Evolutionary conservation across 352 stramenopile species (phyloP), one percentile per base, ranked within the genome.

Genomic region (Pythium rishiriense): DNA sequence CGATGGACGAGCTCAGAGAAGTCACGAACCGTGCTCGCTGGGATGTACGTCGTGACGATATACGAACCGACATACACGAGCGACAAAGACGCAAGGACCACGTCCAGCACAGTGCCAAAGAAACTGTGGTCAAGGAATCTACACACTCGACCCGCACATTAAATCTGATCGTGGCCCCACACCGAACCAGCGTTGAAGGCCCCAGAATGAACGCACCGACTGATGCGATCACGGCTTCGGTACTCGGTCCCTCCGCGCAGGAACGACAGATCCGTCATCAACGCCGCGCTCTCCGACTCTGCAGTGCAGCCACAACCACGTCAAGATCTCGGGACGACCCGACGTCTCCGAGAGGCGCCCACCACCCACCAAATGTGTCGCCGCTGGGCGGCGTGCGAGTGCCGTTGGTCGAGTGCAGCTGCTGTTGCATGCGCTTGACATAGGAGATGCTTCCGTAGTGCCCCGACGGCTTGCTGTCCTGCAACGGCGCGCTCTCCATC

Each of bases 61-160:
- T 95, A 95, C 47, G 78, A 73, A 15, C 47, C 81, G 26, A 82
- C 78, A 58, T 78, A 95, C 17, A 85, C 64, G 28, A 92, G 14
- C 21, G 86, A 84, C 12, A 84, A 49, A 10, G 84, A 43, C 12
- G 78, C 77, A 53, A 93, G 75, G 33, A 88, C 62, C 5, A 78
- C 60, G 54, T 95, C 86, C n/a, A 93, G 63, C 9, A 69, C 69
- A 5, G 82, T 74, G 3, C 86, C 86, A 52, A 95, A 78, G 33
- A 78, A 70, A 33, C 86, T 91, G 74, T 93, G 87, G 66, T 95
- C 86, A 49, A 95, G 64, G 58, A 89, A 87, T 0, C 85, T 94
- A 61, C 25, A 51, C n/a, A 17, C 24, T 35, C 24, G 21, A 33
- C 4, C 11, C 11, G 6, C n/a, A n/a, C n/a, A n/a, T n/a, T n/a